These are phyloP conservation scores for Senna siamea DNA, from an alignment of 306 rosid species.

Conservation along the genomic window DNA sequence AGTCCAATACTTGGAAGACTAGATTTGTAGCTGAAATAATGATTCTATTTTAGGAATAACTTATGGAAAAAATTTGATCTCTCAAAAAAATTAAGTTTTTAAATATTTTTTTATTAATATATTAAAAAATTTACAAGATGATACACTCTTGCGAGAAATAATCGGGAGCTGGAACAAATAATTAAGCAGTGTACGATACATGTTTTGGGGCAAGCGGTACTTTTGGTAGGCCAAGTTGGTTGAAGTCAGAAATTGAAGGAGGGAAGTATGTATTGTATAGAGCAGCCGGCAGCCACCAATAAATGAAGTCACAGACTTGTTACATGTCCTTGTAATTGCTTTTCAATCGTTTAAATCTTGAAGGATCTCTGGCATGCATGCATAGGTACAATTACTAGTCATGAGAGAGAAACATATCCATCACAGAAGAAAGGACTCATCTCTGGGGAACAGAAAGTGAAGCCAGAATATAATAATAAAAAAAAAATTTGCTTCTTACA, in stretches of 20 bases:
- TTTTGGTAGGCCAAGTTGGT: constrained; percentile 18
- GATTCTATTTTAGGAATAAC: too few relatives aligned
- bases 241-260: constrained; percentile 37
- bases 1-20: too few relatives aligned
- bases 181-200: background rate
- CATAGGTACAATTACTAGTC: constrained; percentile 37
- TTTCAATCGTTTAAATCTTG: constrained; percentile 34
- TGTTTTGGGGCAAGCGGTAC: background rate
- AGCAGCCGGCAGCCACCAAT: constrained; percentile 39
- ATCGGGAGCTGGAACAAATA: too few relatives aligned
- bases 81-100: too few relatives aligned
- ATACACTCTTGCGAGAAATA: too few relatives aligned
- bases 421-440: background rate
- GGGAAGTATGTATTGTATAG: background rate
- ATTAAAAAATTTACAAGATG: too few relatives aligned
- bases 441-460: constrained; percentile 33
- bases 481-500: too few relatives aligned
- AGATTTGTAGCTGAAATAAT: too few relatives aligned
- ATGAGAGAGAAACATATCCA: background rate
- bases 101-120: too few relatives aligned
- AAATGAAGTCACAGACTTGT: constrained; percentile 49
- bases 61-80: too few relatives aligned
- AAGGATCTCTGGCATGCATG: constrained; percentile 45
- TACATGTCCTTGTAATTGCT: constrained; percentile 39
- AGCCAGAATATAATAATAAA: too few relatives aligned